Percentiles rank a stretch among this genome's conserved stretches.
Evolutionary conservation across 2,329 filamentous ascomycete species (phyloP).

Genomic region (Diaporthe aspalathi): DNA sequence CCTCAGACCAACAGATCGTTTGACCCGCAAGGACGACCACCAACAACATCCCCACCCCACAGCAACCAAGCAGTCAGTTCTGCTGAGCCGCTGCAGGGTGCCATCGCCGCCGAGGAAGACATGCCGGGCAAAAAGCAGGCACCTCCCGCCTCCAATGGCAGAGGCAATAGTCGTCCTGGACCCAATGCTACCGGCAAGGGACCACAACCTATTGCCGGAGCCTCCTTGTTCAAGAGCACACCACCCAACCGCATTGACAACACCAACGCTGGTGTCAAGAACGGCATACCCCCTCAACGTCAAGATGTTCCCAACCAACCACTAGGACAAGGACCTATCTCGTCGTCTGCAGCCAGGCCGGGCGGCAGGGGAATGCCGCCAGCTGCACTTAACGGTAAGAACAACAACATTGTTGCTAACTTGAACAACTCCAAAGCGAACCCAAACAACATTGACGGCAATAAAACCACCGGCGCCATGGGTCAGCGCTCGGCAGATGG

Average conservation of each 20-base stretch:
- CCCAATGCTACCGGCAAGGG: neutral
- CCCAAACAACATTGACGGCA: neutral
- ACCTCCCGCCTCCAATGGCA: neutral
- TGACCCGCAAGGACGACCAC: conserved; percentile 6
- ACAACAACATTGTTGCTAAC: neutral
- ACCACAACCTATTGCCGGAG: neutral
- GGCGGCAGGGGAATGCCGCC: neutral
- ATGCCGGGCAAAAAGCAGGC: conserved; percentile 9
- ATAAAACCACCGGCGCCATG: neutral
- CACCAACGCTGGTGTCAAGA: conserved; percentile 14
- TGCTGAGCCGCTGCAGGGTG: conserved; percentile 25
- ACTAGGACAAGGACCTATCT: neutral
- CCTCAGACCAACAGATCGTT: neutral
- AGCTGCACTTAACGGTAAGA: neutral
- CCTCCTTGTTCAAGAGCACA: conserved; percentile 7
- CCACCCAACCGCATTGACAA: neutral
- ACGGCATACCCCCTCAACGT: neutral
- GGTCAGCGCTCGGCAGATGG: neutral
- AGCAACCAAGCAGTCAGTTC: conserved; percentile 25
- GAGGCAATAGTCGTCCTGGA: conserved; percentile 10
- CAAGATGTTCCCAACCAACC: neutral
- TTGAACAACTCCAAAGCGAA: conserved; percentile 2
- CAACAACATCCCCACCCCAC: neutral
- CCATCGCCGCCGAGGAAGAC: neutral
- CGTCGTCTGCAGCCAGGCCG: neutral